Percentiles rank a stretch among this genome's conserved stretches.
Evolutionary conservation across 106 monocot genomes (phyloP).

Genomic region (Allium cepa): DNA sequence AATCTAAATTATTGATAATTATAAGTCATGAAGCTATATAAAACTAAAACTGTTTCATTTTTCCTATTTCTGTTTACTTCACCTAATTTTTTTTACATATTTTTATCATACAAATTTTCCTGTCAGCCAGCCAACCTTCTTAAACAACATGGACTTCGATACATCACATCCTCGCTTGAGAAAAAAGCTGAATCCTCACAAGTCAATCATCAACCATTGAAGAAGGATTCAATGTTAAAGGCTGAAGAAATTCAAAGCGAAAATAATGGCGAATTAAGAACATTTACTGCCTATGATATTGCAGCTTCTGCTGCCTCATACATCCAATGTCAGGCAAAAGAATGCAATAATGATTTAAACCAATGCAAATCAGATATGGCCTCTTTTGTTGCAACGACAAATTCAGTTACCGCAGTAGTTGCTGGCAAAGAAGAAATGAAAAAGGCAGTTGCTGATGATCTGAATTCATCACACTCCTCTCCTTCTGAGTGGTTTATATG

Average conservation of each 20-base stretch:
- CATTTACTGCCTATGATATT: slow-evolving; percentile 30
- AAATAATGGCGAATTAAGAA: slow-evolving; percentile 18
- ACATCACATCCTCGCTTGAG: slow-evolving; percentile 75
- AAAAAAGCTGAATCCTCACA: slow-evolving; percentile 23
- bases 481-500: slow-evolving; percentile 87
- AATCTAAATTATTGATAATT: too few species aligned
- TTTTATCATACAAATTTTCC: background rate
- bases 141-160: slow-evolving; percentile 38
- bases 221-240: background rate
- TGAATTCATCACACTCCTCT: slow-evolving; percentile 47
- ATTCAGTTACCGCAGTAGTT: slow-evolving; percentile 76
- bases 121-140: slow-evolving; percentile 48
- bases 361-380: slow-evolving; percentile 22
- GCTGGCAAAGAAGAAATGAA: slow-evolving; percentile 71
- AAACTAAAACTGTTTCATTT: too few species aligned
- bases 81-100: background rate
- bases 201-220: background rate
- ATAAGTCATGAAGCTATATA: too few species aligned
- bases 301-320: slow-evolving; percentile 74
- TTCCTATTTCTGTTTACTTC: background rate
- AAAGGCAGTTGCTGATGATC: slow-evolving; percentile 53
- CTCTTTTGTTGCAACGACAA: slow-evolving; percentile 64
- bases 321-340: slow-evolving; percentile 34
- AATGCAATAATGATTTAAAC: background rate
- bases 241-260: slow-evolving; percentile 3